Percentiles rank a stretch among this genome's conserved stretches.
Conservation (phyloP, 129 eudicot species). For the Pulicaria dysenterica region DNA sequence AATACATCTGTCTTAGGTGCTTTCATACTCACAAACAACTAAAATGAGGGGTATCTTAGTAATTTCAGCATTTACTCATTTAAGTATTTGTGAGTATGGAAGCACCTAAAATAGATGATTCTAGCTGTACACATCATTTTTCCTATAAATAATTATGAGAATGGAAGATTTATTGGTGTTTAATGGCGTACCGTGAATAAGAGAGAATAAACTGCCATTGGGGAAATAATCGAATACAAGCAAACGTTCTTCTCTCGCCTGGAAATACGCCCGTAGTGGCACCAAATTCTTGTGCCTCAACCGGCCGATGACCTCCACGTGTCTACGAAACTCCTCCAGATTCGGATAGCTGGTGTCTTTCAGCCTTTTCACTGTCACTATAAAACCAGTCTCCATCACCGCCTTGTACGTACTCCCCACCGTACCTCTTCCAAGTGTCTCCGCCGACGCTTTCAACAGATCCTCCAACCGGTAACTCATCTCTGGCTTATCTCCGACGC, state of each 20-base stretch:
- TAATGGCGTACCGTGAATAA: constrained; percentile 64
- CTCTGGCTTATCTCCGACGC: constrained; percentile 54
- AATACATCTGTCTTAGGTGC: too few relatives aligned
- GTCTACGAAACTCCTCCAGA: constrained; percentile 66
- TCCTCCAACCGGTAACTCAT: constrained; percentile 77
- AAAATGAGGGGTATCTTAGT: too few relatives aligned
- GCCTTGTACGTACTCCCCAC: constrained; percentile 91
- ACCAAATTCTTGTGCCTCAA: constrained; percentile 82
- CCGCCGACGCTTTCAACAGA: constrained; percentile 86
- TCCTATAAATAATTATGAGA: not conserved
- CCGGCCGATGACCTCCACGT: constrained; percentile 61
- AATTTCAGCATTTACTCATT: too few relatives aligned
- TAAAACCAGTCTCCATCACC: constrained; percentile 80
- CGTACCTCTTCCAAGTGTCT: constrained; percentile 83
- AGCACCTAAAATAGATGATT: too few relatives aligned
- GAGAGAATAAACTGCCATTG: constrained; percentile 87
- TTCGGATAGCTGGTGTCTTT: constrained; percentile 61
- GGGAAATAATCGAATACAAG: constrained; percentile 84
- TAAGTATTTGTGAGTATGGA: too few relatives aligned
- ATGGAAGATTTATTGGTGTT: not conserved
- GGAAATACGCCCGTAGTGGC: constrained; percentile 80
- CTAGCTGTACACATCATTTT: not conserved
- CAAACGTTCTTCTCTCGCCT: constrained; percentile 73
- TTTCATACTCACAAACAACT: too few relatives aligned
- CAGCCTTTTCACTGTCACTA: constrained; percentile 82